These are phyloP conservation scores for Ceratocystis smalleyi DNA, from an alignment of 2,329 filamentous ascomycete genomes.

Conservation along the genomic window DNA sequence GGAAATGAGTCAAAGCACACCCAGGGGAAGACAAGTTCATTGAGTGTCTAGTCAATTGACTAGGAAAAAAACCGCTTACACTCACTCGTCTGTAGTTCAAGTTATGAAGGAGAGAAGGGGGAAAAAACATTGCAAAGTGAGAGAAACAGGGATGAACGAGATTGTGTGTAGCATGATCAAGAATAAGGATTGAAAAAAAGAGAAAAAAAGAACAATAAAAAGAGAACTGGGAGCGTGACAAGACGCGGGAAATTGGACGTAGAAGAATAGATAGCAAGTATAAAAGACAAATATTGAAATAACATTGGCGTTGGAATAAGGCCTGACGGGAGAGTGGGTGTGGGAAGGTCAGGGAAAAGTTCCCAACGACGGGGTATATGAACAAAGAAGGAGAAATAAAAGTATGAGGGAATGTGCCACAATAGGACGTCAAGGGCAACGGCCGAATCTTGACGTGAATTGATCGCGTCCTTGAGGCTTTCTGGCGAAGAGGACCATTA, in stretches of 20 bases:
- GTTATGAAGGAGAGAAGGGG: not conserved
- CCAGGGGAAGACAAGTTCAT: no score
- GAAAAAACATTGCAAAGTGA: not conserved
- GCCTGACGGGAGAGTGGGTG: not conserved
- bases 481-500: not conserved
- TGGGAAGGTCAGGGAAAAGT: not conserved
- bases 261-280: constrained; percentile 5
- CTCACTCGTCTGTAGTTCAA: no score
- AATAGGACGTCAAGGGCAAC: not conserved
- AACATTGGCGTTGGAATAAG: not conserved
- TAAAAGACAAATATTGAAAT: not conserved
- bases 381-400: constrained; percentile 15
- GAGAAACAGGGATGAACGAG: not conserved
- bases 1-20: not conserved
- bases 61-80: no score
- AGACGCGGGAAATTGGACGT: not conserved
- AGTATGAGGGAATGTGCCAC: not conserved
- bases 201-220: not conserved
- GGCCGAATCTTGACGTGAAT: not conserved
- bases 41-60: no score
- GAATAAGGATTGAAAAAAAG: not conserved
- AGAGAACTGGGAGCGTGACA: not conserved
- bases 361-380: constrained; percentile 16
- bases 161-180: not conserved
- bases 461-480: not conserved